A percentile compares a stretch with the other conserved stretches of the same genome.
Evolutionary conservation across 306 rosid genomes (phyloP).

Genomic region (Luffa acutangula): DNA sequence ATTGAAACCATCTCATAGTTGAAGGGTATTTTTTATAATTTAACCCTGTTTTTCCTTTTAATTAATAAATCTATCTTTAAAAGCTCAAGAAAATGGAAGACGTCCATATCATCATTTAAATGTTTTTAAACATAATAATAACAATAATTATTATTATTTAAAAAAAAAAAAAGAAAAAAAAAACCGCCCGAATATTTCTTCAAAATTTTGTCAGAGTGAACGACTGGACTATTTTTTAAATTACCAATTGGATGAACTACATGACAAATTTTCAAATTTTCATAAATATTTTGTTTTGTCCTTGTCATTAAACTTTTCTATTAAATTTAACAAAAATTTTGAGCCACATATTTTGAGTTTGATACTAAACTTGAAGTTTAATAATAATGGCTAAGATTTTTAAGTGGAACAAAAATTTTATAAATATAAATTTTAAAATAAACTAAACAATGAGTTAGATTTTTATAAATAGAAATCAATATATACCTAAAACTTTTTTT

Average conservation of each 20-base stretch:
- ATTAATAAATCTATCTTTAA: background rate
- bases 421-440: background rate
- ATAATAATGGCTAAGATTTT: background rate
- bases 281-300: background rate
- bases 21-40: no score
- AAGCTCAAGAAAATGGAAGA: background rate
- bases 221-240: background rate
- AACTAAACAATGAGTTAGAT: background rate
- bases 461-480: background rate
- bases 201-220: background rate
- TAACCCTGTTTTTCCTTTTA: no score
- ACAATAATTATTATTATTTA: no score
- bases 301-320: background rate
- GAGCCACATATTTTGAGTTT: background rate
- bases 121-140: background rate
- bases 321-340: background rate
- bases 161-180: background rate
- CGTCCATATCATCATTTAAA: background rate
- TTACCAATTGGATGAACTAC: background rate
- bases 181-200: background rate
- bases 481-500: background rate
- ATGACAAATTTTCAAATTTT: background rate
- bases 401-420: background rate
- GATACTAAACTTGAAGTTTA: background rate
- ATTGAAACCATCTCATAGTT: no score